Evolutionary conservation across 768 basidiomycete species (phyloP), one percentile per base, ranked within the genome.

Genomic region (Lepiota brunneoincarnata): DNA sequence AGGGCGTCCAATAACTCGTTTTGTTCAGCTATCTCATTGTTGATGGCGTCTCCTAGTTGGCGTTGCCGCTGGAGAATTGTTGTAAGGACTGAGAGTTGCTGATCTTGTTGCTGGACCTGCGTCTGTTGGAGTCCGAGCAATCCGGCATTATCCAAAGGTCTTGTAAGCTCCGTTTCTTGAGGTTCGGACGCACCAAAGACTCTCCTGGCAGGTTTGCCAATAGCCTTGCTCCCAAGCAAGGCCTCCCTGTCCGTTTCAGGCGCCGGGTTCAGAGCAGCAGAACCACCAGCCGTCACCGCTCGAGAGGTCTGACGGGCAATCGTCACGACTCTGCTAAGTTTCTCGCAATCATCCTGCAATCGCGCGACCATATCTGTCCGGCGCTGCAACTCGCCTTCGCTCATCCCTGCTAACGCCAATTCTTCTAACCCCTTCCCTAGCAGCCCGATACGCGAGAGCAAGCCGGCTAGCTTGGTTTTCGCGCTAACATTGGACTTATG

Each of bases 291-390:
- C n/a, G 57, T 28, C 31, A 46, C 36, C 20, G 42, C 57, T 37
- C 64, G 60, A 53, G 75, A 75, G 23, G 69, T 75, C 61, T 81
- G 82, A 55, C 81, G 80, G 26, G 81, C 87, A 42, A 90, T 82
- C 31, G 90, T 88, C 38, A 93, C 86, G 78, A 96, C 91, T 76
- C 83, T 84, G 36, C 83, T 82, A 54, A 97, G 75, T 73, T 88
- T 91, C 74, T 90, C 90, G 73, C 91, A 88, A 67, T 98, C 95
- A 65, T 94, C 93, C 70, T 89, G 88, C 60, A 98, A 73, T 55
- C 87, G 78, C 51, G 86, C 89, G 47, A 94, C 84, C 86, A 97
- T 86, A 63, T 94, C 95, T 56, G 87, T 87, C 58, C 96, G 77
- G 52, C 96, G 75, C 70, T 89, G 86, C 62, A 93, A 75, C 76